phyloP scores from a whole-genome alignment of 1,139 yeast species.

The Geotrichum cucujoidarum region DNA sequence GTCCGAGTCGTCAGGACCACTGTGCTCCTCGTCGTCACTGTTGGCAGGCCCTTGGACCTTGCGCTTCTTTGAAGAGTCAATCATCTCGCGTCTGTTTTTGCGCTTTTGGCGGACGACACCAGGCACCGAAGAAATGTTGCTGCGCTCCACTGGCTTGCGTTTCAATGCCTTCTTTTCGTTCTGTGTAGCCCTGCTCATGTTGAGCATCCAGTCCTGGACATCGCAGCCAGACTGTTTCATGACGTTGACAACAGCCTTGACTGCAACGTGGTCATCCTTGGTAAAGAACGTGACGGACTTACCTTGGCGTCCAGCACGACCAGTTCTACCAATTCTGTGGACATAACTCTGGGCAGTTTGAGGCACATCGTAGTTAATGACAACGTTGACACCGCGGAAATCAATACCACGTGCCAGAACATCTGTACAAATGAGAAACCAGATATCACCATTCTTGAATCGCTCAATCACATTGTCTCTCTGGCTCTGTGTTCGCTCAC shows the following conservation, averaged over 20 bases:
- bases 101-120: conserved; percentile 60
- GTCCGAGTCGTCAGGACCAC: neutral
- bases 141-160: conserved; percentile 57
- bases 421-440: conserved; percentile 97
- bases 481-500: conserved; percentile 87
- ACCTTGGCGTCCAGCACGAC: conserved; percentile 96
- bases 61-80: conserved; percentile 70
- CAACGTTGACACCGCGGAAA: conserved; percentile 90
- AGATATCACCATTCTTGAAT: conserved; percentile 82
- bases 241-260: conserved; percentile 84
- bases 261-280: conserved; percentile 71
- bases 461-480: conserved; percentile 79
- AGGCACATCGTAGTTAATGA: conserved; percentile 95
- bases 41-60: conserved; percentile 34
- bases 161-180: conserved; percentile 62
- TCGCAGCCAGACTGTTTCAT: conserved; percentile 89
- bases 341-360: conserved; percentile 91
- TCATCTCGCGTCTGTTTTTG: conserved; percentile 63
- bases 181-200: conserved; percentile 62
- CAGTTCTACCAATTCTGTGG: conserved; percentile 97
- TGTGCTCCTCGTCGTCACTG: neutral
- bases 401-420: conserved; percentile 96
- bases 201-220: conserved; percentile 75
- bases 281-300: conserved; percentile 89
- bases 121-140: conserved; percentile 84